Conservation (phyloP, 1,139 yeast genomes). For the Yamadazyma triangularis region DNA sequence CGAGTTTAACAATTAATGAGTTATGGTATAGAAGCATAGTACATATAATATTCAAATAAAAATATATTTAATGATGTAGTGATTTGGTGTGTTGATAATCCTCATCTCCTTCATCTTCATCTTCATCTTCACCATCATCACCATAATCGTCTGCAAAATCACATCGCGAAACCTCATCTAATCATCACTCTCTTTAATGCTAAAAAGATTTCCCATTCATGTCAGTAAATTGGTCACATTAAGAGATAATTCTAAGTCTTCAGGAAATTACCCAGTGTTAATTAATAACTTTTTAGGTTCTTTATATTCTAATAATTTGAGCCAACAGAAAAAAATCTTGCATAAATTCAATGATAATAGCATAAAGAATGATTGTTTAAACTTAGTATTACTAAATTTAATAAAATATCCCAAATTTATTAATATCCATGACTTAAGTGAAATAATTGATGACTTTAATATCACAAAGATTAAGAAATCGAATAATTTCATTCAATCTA, state of each 20-base stretch:
- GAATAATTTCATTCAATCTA: not conserved
- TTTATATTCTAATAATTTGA: conserved; percentile 1
- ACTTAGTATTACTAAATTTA: conserved; percentile 8
- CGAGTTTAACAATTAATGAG: conserved; percentile 14
- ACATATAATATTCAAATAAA: too few species aligned
- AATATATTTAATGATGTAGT: too few species aligned
- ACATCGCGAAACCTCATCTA: too few species aligned
- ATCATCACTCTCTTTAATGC: too few species aligned
- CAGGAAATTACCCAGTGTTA: not conserved
- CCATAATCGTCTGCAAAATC: too few species aligned
- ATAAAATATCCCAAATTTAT: conserved; percentile 10
- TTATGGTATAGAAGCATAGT: too few species aligned
- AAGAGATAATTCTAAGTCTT: not conserved
- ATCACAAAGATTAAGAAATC: not conserved
- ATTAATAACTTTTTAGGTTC: not conserved
- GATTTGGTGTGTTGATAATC: too few species aligned
- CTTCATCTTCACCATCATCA: too few species aligned
- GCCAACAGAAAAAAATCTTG: conserved; percentile 2
- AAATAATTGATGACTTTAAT: conserved; percentile 4
- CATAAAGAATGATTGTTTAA: conserved; percentile 9
- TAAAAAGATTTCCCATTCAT: not conserved
- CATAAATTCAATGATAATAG: conserved; percentile 1
- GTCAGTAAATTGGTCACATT: not conserved
- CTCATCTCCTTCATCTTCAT: too few species aligned
- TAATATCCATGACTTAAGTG: conserved; percentile 7